These are phyloP conservation scores for Hypoxylon rubiginosum DNA, from an alignment of 2,329 filamentous ascomycete species.

Conservation along the genomic window DNA sequence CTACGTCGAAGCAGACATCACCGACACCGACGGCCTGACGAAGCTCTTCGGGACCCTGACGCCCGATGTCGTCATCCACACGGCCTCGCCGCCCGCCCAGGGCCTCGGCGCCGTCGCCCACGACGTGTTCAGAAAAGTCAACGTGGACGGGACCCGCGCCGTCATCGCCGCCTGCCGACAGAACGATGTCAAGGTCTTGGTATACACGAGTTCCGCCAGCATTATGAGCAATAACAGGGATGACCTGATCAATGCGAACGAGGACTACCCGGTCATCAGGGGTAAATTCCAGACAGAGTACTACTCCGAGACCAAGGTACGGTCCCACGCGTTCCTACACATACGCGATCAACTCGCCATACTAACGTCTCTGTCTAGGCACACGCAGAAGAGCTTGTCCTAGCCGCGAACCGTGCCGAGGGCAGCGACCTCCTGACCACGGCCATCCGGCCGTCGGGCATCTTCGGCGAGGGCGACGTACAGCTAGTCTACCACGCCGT, in stretches of 20 bases:
- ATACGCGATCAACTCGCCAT: neutral
- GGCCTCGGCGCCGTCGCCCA: constrained; percentile 66
- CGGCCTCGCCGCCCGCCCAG: constrained; percentile 78
- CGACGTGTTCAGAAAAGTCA: constrained; percentile 81
- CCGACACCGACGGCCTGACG: constrained; percentile 71
- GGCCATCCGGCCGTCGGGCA: constrained; percentile 86
- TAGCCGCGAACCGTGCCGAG: constrained; percentile 77
- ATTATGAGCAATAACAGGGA: constrained; percentile 85
- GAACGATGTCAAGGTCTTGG: constrained; percentile 81
- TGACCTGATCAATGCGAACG: constrained; percentile 87
- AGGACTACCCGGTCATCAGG: constrained; percentile 81
- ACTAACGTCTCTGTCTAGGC: constrained; percentile 61
- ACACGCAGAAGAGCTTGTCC: constrained; percentile 83
- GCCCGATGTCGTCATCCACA: constrained; percentile 91
- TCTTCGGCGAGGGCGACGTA: constrained; percentile 91
- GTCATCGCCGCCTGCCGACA: constrained; percentile 80
- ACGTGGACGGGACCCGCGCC: constrained; percentile 86
- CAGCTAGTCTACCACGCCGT: constrained; percentile 81
- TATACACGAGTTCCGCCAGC: constrained; percentile 92
- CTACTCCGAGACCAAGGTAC: constrained; percentile 91
- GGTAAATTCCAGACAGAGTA: constrained; percentile 80
- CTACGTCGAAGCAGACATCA: constrained; percentile 85
- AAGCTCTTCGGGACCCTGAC: constrained; percentile 74
- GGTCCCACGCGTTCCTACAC: constrained; percentile 3
- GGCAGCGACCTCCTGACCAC: constrained; percentile 76